phyloP scores from a whole-genome alignment of 441 rosid genomes.

The Eugenia klotzschiana region DNA sequence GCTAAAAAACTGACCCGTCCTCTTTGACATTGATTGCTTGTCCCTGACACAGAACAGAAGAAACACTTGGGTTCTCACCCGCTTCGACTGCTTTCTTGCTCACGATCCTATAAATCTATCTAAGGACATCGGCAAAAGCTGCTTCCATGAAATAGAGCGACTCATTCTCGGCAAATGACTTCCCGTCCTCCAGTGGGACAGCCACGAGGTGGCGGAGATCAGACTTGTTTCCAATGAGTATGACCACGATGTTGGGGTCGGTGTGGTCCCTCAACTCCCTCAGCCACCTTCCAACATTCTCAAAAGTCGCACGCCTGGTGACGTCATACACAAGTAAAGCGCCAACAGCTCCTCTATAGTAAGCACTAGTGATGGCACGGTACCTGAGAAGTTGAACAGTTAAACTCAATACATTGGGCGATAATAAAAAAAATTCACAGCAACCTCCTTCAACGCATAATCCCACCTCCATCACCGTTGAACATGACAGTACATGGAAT shows the following conservation, averaged over 20 bases:
- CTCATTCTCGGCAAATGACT: slow-evolving; percentile 17
- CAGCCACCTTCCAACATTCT: slow-evolving; percentile 20
- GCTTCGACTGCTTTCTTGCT: slow-evolving; percentile 20
- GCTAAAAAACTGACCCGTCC: slow-evolving; percentile 8
- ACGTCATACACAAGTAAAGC: slow-evolving; percentile 21
- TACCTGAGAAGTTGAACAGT: slow-evolving; percentile 4
- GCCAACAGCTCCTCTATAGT: slow-evolving; percentile 21
- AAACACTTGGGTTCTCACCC: slow-evolving; percentile 5
- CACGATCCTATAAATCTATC: slow-evolving; percentile 15
- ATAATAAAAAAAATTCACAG: background rate
- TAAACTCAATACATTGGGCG: background rate
- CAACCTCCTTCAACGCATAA: background rate
- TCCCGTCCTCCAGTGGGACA: slow-evolving; percentile 15
- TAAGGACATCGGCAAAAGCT: slow-evolving; percentile 15
- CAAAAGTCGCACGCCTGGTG: slow-evolving; percentile 17
- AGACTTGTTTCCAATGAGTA: slow-evolving; percentile 23
- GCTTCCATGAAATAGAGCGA: slow-evolving; percentile 26
- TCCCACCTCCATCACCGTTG: background rate
- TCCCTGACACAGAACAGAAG: slow-evolving; percentile 9
- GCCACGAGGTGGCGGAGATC: slow-evolving; percentile 27
- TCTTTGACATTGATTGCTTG: slow-evolving; percentile 17
- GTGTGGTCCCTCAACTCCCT: slow-evolving; percentile 20
- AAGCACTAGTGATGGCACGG: slow-evolving; percentile 27
- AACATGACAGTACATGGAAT: background rate
- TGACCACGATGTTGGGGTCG: slow-evolving; percentile 21